Percentiles rank a stretch among this genome's conserved stretches.
Evolutionary conservation across 192 early-diverging fungal genomes (phyloP).

Genomic region (Backusella macrospora): DNA sequence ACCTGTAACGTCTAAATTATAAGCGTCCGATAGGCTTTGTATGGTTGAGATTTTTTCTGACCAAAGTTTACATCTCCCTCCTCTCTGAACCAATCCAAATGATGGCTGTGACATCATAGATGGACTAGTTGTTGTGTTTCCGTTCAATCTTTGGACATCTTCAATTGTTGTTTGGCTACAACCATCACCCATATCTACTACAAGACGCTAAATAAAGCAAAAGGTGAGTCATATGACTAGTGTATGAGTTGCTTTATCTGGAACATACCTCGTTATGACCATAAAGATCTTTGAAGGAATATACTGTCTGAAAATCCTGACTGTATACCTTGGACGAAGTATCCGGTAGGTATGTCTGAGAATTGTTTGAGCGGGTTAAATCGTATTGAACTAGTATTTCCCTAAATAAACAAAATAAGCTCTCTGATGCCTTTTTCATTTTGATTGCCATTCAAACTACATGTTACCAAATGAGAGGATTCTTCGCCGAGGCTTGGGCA

Average conservation of each 20-base stretch:
- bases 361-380: not conserved
- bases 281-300: slow-evolving; percentile 20
- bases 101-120: slow-evolving; percentile 25
- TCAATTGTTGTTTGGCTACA: slow-evolving; percentile 21
- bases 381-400: slow-evolving; percentile 16
- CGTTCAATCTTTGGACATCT: slow-evolving; percentile 19
- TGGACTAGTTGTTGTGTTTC: not conserved
- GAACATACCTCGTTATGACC: slow-evolving; percentile 23
- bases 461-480: slow-evolving; percentile 21
- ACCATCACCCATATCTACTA: slow-evolving; percentile 35
- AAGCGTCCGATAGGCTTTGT: slow-evolving; percentile 14
- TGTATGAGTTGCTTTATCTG: not conserved
- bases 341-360: slow-evolving; percentile 13
- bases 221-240: not conserved
- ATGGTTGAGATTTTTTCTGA: slow-evolving; percentile 27
- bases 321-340: slow-evolving; percentile 20
- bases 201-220: slow-evolving; percentile 18
- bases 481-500: slow-evolving; percentile 13
- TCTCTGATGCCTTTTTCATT: not conserved
- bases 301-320: slow-evolving; percentile 35
- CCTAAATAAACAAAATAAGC: slow-evolving; percentile 10
- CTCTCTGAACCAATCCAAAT: slow-evolving; percentile 29
- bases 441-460: not conserved
- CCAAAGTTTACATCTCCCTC: slow-evolving; percentile 28
- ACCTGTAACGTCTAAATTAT: slow-evolving; percentile 16